Conservation (phyloP, 306 rosid genomes). For the Ochetophila trinervis region DNA sequence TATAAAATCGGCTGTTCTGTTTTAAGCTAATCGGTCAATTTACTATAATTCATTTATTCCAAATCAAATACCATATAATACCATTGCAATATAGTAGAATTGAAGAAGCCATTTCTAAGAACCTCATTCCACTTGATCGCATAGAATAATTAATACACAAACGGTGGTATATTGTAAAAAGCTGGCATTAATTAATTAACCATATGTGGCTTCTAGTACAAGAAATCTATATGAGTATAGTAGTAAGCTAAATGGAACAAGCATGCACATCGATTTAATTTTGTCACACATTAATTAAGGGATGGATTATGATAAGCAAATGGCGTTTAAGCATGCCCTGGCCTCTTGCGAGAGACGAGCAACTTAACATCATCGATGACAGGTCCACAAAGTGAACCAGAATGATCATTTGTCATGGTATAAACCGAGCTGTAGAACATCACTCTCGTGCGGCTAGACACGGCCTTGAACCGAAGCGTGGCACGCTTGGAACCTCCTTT, state of each 20-base stretch:
- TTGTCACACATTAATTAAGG: too few species aligned
- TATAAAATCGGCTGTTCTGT: too few species aligned
- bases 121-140: constrained; percentile 3
- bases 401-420: constrained; percentile 57
- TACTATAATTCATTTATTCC: too few species aligned
- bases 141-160: background rate
- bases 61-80: too few species aligned
- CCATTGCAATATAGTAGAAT: too few species aligned
- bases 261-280: background rate
- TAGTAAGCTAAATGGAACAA: constrained; percentile 7
- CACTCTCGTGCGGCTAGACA: constrained; percentile 42
- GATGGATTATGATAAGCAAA: too few species aligned
- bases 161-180: background rate
- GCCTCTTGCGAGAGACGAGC: constrained; percentile 45
- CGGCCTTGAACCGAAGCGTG: constrained; percentile 52
- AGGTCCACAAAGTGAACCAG: constrained; percentile 81
- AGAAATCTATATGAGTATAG: constrained; percentile 13
- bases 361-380: constrained; percentile 67
- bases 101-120: background rate
- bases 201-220: constrained; percentile 19
- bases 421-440: constrained; percentile 62
- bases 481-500: constrained; percentile 55
- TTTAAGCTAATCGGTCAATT: too few species aligned
- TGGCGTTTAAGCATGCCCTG: constrained; percentile 20
- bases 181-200: background rate